Base-by-base conservation (phyloP, 164 flowering plant genomes). In the Santalum album region DNA sequence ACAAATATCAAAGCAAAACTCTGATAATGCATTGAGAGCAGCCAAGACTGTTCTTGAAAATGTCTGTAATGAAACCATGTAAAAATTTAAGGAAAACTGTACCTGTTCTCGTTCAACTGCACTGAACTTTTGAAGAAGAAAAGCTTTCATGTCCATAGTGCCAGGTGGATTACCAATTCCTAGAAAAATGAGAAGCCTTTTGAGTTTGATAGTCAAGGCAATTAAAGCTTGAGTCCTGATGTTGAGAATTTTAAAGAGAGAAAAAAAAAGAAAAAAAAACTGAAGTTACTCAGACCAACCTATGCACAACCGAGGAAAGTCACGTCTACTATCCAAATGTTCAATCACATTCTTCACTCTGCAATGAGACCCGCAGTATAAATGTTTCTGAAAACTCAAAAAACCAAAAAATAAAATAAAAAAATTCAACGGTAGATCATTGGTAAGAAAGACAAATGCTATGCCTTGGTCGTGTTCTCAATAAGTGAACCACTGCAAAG, bases 101-200 rank as follows among this genome's bases (percentile, higher is more conserved):
- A 89, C 98, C 92, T 91, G 91, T 48, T 77, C 38, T 44, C 86
- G 72, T 65, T 92, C 99, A 6, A 58, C 61, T 27, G 80, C 6
- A 69, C 94, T 89, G 69, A 92, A 92, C 65, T 83, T 86, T 58
- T 89, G 99, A 18, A 92, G 78, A 56, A 89, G 92, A 76, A 52
- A 92, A 49, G 99, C 99, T 77, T 74, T 87, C 83, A 82, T 53
- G 65, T 92, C 96, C 99, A 92, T 92, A 7, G 72, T 78, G 22
- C 99, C 99, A 49, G 99, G 97, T 56, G 97, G 96, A 57, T 80
- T 83, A 23, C 99, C 97, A 61, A 92, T 78, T 15, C 97, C 99
- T 87, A 29, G 74, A 58, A 53, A 25, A 17, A 61, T 29, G 24
- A 44, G 25, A 32, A 39, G 21, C 45, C 25, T n/a, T 65, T 14